Evolutionary conservation across 2,329 filamentous ascomycete species (phyloP).

Genomic region (Fusarium floridanum): DNA sequence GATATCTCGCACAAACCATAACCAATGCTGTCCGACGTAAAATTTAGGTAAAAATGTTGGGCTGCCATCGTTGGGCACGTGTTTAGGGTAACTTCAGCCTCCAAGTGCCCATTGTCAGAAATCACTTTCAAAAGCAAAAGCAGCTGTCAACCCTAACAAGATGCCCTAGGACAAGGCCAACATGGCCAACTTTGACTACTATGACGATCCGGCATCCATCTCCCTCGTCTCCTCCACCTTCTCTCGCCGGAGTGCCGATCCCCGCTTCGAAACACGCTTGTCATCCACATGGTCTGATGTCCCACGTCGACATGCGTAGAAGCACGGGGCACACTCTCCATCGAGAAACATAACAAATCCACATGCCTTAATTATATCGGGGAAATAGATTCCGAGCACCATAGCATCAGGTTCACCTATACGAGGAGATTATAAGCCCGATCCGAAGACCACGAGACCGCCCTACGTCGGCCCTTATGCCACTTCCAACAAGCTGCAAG

Average conservation of each 20-base stretch:
- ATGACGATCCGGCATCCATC: conserved; percentile 32
- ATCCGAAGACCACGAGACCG: neutral
- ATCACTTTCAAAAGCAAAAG: neutral
- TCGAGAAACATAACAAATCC: conserved; percentile 36
- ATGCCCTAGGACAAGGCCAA: neutral
- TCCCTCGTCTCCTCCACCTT: conserved; percentile 28
- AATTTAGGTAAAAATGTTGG: neutral
- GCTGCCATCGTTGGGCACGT: neutral
- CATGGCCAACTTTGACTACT: conserved; percentile 17
- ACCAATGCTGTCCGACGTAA: neutral
- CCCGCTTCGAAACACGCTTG: conserved; percentile 41
- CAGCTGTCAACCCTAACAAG: neutral
- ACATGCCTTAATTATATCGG: conserved; percentile 37
- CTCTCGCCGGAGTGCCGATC: conserved; percentile 30
- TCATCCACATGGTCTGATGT: conserved; percentile 35
- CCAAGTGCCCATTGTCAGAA: neutral
- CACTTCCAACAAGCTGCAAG: conserved; percentile 21
- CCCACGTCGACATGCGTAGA: conserved; percentile 31
- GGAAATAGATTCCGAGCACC: conserved; percentile 37
- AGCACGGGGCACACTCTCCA: conserved; percentile 36
- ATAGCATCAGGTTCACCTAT: conserved; percentile 23
- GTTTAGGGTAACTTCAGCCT: conserved; percentile 11
- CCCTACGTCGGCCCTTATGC: conserved; percentile 23
- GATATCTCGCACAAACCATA: neutral
- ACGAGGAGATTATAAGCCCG: conserved; percentile 18